Conservation (phyloP, 1,284 basidiomycete genomes). For the Boletus albobrunnescens region DNA sequence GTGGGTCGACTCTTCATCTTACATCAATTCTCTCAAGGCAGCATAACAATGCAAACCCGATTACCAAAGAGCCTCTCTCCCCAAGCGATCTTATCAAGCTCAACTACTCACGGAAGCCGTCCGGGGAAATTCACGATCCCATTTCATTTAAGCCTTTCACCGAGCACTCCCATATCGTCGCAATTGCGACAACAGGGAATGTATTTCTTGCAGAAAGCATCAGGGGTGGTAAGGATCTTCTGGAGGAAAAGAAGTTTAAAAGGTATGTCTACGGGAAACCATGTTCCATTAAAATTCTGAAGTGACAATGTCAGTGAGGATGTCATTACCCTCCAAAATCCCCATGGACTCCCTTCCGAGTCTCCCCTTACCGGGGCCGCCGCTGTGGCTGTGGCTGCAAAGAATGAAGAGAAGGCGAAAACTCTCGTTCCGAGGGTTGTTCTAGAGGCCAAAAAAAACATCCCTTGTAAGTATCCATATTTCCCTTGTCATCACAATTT, state of each 20-base stretch:
- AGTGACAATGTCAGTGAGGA: slow-evolving; percentile 57
- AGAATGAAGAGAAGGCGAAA: slow-evolving; percentile 34
- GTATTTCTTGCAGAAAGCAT: slow-evolving; percentile 89
- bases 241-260: slow-evolving; percentile 83
- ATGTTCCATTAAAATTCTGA: slow-evolving; percentile 1
- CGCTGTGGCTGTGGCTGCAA: slow-evolving; percentile 27
- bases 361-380: slow-evolving; percentile 44
- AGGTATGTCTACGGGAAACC: slow-evolving; percentile 45
- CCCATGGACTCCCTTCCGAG: slow-evolving; percentile 64
- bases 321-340: slow-evolving; percentile 88
- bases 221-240: slow-evolving; percentile 82
- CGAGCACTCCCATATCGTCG: slow-evolving; percentile 88
- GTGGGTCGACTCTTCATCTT: slow-evolving; percentile 18
- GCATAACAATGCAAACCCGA: slow-evolving; percentile 78
- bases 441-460: slow-evolving; percentile 47
- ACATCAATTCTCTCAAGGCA: slow-evolving; percentile 42
- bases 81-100: slow-evolving; percentile 84
- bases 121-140: slow-evolving; percentile 84
- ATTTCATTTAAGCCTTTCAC: slow-evolving; percentile 92
- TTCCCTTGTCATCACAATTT: slow-evolving; percentile 3
- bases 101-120: slow-evolving; percentile 78
- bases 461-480: slow-evolving; percentile 54
- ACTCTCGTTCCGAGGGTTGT: slow-evolving; percentile 36
- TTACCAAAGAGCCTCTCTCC: slow-evolving; percentile 77
- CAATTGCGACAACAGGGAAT: slow-evolving; percentile 86